These are phyloP conservation scores for Melanogaster broomeanus DNA, from an alignment of 768 basidiomycete species.

Conservation along the genomic window DNA sequence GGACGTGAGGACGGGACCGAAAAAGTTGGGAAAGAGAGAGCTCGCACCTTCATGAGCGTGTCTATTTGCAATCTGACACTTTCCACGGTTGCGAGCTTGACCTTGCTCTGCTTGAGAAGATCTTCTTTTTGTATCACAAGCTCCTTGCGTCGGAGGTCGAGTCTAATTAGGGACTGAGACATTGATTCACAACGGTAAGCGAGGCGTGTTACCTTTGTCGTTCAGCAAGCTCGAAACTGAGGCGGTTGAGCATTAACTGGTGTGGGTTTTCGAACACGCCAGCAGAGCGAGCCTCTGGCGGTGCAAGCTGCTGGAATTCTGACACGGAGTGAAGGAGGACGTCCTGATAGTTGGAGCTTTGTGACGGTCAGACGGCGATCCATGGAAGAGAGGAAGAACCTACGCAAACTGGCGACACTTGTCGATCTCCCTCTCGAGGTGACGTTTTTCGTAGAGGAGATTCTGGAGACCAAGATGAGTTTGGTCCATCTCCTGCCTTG, in stretches of 20 bases:
- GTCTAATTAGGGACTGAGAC: conserved; percentile 41
- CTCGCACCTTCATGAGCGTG: conserved; percentile 64
- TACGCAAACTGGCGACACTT: conserved; percentile 93
- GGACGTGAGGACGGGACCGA: conserved; percentile 12
- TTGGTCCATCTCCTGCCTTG: conserved; percentile 88
- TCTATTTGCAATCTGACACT: conserved; percentile 80
- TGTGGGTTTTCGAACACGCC: conserved; percentile 70
- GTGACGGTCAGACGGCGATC: background rate
- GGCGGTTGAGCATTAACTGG: conserved; percentile 83
- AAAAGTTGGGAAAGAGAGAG: conserved; percentile 1
- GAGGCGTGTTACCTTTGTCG: conserved; percentile 67
- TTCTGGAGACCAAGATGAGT: conserved; percentile 86
- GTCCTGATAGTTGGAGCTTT: conserved; percentile 87
- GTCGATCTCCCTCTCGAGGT: conserved; percentile 89
- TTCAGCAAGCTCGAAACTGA: conserved; percentile 86
- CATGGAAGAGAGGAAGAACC: conserved; percentile 28
- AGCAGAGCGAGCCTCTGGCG: conserved; percentile 60
- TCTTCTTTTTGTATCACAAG: conserved; percentile 73
- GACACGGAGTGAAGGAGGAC: conserved; percentile 71
- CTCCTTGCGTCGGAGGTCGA: conserved; percentile 71
- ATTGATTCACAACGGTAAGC: conserved; percentile 3
- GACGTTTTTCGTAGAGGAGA: conserved; percentile 84
- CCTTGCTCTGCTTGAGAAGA: conserved; percentile 76
- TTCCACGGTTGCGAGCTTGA: conserved; percentile 72
- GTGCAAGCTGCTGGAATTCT: conserved; percentile 71